Percentiles rank a stretch among this genome's conserved stretches.
These are phyloP conservation scores for Neolentinus lepideus DNA, from an alignment of 1,284 basidiomycete genomes.

Conservation along the genomic window DNA sequence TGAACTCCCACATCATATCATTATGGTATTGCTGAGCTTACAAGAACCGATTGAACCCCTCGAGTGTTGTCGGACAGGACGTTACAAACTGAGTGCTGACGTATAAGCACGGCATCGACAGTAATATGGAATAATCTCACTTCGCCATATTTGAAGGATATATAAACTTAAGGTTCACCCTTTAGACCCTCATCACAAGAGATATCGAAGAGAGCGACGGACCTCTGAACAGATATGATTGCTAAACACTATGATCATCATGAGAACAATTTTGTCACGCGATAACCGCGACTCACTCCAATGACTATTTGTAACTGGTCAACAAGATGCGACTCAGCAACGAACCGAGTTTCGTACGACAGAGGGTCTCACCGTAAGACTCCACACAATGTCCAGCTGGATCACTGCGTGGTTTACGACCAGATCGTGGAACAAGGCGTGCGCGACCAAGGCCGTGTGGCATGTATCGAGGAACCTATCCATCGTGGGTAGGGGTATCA, in stretches of 20 bases:
- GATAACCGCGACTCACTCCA: neutral
- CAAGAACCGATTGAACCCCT: neutral
- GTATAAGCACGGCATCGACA: neutral
- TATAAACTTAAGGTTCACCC: neutral
- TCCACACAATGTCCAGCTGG: neutral
- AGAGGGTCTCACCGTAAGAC: neutral
- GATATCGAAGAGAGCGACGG: neutral
- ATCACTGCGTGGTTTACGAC: neutral
- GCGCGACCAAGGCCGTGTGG: neutral
- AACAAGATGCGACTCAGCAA: neutral
- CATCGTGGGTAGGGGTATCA: neutral
- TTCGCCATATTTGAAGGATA: neutral
- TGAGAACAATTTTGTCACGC: neutral
- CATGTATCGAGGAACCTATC: neutral
- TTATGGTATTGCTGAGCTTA: neutral
- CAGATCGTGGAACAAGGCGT: neutral
- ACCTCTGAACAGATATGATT: neutral
- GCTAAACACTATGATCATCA: neutral
- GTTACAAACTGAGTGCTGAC: neutral
- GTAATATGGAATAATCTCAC: neutral
- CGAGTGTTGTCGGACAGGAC: neutral
- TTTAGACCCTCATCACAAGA: neutral
- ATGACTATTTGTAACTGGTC: neutral
- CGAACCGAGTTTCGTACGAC: neutral
- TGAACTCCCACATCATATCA: neutral